Base-by-base conservation (phyloP, 768 basidiomycete genomes). In the Rossbeevera mucosa region DNA sequence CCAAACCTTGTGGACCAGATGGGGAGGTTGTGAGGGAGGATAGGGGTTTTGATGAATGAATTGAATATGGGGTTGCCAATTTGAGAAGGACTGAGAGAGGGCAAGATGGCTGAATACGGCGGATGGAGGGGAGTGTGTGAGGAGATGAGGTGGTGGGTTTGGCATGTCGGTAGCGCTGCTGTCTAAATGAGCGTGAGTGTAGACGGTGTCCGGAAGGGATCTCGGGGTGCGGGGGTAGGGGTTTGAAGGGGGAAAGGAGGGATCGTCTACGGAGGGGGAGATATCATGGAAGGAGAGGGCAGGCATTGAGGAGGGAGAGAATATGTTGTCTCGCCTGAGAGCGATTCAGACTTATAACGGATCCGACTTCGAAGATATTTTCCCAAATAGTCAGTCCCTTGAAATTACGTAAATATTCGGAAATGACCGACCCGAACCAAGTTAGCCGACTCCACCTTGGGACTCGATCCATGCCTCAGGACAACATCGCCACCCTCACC, bases 1-100 rank as follows among this genome's bases (percentile, higher is more conserved):
- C 82, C 87, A 91, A 48, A 92, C 88, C 67, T 85, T 86, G 68
- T 88, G 86, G 7, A 77, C 71, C 44, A 81, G 66, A 36, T 70
- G 67, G 0, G 64, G 61, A 2, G 61, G 58, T 33, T 72, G 73
- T n/a, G 71, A 71, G 14, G 76, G 70, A 20, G 51, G 71, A 64
- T 77, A 77, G n/a, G 76, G 72, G 62, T 71, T 73, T 47, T 67
- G 58, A 33, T 75, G 72, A 47, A 73, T 65, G 38, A 68, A 62
- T 29, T 72, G 68, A 41, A 67, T 42, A 26, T 71, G 65, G n/a
- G 62, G 58, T 33, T 66, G 71, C 71, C 71, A 72, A 36, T 62
- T 63, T 5, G 53, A 18, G 30, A 58, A 47, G 29, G 51, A 20
- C 3, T 53, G 59, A 7, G 62, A 56, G 29, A 58, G 50, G 1